These are phyloP conservation scores for Sphaerosporella brunnea DNA, from an alignment of 495 filamentous ascomycete genomes.

Conservation along the genomic window DNA sequence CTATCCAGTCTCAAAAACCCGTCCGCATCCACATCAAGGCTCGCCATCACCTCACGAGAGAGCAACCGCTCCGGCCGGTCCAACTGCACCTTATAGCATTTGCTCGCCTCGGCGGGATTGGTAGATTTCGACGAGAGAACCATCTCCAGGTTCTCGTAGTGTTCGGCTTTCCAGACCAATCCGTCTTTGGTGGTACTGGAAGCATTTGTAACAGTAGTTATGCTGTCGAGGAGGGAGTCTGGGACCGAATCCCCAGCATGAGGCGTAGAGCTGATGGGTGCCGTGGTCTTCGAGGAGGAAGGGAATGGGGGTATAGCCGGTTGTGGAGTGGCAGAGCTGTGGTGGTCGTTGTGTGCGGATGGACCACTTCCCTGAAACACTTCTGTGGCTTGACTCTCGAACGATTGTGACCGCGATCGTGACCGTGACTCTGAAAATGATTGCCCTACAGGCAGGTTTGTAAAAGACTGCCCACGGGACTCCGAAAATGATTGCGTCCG, in stretches of 20 bases:
- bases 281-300: not conserved
- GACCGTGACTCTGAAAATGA: too few species aligned
- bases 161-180: not conserved
- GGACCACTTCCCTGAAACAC: too few species aligned
- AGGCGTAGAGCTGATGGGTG: slow-evolving; percentile 8
- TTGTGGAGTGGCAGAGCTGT: not conserved
- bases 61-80: slow-evolving; percentile 8
- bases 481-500: too few species aligned
- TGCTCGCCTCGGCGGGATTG: not conserved
- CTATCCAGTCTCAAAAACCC: slow-evolving; percentile 8
- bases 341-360: not conserved
- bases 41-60: slow-evolving; percentile 8
- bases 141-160: not conserved
- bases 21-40: slow-evolving; percentile 6
- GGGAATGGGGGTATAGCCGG: slow-evolving; percentile 4
- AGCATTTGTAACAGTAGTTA: not conserved
- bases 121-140: not conserved
- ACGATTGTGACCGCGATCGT: too few species aligned
- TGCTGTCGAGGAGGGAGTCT: slow-evolving; percentile 8
- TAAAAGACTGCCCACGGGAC: too few species aligned
- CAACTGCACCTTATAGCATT: slow-evolving; percentile 8
- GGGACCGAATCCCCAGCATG: slow-evolving; percentile 11
- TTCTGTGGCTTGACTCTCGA: too few species aligned
- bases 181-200: slow-evolving; percentile 3
- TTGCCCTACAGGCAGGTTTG: too few species aligned